These are phyloP conservation scores for Venturia nashicola DNA, from an alignment of 2,329 filamentous ascomycete species.

Conservation along the genomic window DNA sequence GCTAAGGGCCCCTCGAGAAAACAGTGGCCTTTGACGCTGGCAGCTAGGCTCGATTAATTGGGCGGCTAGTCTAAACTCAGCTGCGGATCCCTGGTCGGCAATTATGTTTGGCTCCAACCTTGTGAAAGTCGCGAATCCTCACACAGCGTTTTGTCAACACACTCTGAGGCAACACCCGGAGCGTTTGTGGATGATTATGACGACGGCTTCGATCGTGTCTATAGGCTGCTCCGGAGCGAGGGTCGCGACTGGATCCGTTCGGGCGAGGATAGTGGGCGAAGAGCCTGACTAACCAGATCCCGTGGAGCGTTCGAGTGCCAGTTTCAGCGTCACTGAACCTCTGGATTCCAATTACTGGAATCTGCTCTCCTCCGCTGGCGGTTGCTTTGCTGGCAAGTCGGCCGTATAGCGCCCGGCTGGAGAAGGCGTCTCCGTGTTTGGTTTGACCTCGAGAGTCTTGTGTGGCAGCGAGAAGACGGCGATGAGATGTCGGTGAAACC, in stretches of 20 bases:
- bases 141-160: background rate
- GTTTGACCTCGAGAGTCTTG: background rate
- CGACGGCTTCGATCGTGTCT: background rate
- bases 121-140: constrained; percentile 4
- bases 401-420: background rate
- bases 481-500: constrained; percentile 2
- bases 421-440: background rate
- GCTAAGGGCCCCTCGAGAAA: background rate
- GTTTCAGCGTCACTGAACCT: constrained; percentile 1
- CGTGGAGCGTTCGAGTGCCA: background rate
- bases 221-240: background rate
- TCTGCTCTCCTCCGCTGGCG: background rate
- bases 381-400: background rate
- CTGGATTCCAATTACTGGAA: background rate
- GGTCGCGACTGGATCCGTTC: background rate
- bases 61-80: constrained; percentile 3
- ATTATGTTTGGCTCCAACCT: background rate
- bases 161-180: constrained; percentile 3
- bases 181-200: background rate
- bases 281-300: background rate
- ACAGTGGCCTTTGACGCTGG: background rate
- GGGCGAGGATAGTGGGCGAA: background rate
- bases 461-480: background rate
- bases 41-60: background rate
- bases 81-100: background rate